Conservation (phyloP, 2,329 filamentous ascomycete species). For the Bipolaris gigantea region DNA sequence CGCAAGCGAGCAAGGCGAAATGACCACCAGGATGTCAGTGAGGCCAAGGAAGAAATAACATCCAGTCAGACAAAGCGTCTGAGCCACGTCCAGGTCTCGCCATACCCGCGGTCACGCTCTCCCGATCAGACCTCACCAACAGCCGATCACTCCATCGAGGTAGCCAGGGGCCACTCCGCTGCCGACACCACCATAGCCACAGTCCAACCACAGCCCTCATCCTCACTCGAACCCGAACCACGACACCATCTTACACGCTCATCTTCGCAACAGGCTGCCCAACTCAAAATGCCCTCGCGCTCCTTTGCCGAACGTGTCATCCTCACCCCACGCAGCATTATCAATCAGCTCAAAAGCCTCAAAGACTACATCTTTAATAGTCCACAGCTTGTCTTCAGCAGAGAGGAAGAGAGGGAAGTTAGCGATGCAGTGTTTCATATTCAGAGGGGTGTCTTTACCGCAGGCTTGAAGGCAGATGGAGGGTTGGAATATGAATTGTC, state of each 20-base stretch:
- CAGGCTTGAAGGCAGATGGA: slow-evolving; percentile 56
- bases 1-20: slow-evolving; percentile 33
- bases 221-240: background rate
- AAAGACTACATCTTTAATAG: slow-evolving; percentile 59
- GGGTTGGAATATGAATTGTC: background rate
- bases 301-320: slow-evolving; percentile 42
- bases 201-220: background rate
- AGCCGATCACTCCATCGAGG: background rate
- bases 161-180: background rate
- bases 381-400: slow-evolving; percentile 59
- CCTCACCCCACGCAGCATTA: slow-evolving; percentile 53
- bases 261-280: no score
- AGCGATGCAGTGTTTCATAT: slow-evolving; percentile 82
- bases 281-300: slow-evolving; percentile 27
- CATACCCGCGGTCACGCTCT: slow-evolving; percentile 8
- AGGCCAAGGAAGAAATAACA: slow-evolving; percentile 20
- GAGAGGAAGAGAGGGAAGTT: slow-evolving; percentile 68
- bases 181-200: background rate
- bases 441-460: slow-evolving; percentile 71
- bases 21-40: slow-evolving; percentile 35
- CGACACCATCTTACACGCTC: background rate
- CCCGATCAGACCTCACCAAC: background rate
- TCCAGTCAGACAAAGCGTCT: slow-evolving; percentile 24
- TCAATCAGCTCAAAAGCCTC: slow-evolving; percentile 50
- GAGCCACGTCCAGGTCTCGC: slow-evolving; percentile 34